These are phyloP conservation scores for Salmacisia buchloeana DNA, from an alignment of 1,284 basidiomycete genomes.

Conservation along the genomic window DNA sequence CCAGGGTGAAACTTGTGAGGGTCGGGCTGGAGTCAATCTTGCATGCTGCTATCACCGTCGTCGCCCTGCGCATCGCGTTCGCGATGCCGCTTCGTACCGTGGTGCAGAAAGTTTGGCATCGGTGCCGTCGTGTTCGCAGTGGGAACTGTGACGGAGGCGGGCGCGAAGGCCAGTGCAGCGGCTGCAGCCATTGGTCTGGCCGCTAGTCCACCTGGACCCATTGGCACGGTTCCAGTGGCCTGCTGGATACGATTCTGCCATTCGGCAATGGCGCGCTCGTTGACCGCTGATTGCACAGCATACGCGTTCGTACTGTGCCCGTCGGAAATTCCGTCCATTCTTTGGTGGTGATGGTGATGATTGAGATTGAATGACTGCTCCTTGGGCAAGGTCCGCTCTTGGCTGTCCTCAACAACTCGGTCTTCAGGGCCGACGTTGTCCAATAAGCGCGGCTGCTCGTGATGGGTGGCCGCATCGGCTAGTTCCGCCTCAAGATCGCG, in stretches of 20 bases:
- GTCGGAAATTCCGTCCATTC: background rate
- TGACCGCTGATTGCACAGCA: background rate
- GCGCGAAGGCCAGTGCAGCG: background rate
- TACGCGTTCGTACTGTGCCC: too few relatives aligned
- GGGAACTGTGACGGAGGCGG: background rate
- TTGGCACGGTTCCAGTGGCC: background rate
- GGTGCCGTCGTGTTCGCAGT: background rate
- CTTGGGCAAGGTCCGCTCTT: background rate
- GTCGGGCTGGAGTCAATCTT: too few relatives aligned
- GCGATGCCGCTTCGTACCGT: background rate
- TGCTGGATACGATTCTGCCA: background rate
- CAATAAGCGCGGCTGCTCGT: background rate
- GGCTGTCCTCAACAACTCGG: background rate
- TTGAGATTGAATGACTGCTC: too few relatives aligned
- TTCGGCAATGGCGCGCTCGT: background rate
- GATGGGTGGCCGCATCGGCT: background rate
- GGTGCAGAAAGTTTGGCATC: background rate
- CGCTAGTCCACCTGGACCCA: background rate
- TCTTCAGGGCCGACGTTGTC: background rate
- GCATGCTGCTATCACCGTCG: too few relatives aligned
- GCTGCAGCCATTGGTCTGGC: background rate
- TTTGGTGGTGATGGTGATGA: background rate
- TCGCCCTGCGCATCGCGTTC: background rate
- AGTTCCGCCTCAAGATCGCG: conserved; percentile 39
- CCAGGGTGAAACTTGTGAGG: too few relatives aligned